phyloP scores from a whole-genome alignment of 2,329 filamentous ascomycete species.

The Apiospora pterosperma region DNA sequence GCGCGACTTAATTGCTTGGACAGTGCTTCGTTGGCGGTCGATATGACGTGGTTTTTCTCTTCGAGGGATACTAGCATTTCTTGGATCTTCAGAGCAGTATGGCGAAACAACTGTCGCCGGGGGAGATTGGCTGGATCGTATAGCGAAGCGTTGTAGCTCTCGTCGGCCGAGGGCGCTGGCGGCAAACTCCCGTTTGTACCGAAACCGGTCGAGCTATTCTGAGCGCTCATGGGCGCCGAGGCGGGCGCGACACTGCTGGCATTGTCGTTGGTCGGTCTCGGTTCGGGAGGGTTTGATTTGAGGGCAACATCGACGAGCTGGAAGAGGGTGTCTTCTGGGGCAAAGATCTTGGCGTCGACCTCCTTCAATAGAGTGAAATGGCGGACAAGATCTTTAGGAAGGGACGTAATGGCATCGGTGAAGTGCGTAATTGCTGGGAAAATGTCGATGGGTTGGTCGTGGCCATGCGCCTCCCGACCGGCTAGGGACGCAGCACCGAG shows the following conservation, averaged over 20 bases:
- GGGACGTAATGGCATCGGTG: conserved; percentile 84
- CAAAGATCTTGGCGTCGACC: conserved; percentile 94
- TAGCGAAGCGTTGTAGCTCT: conserved; percentile 39
- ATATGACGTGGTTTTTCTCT: conserved; percentile 96
- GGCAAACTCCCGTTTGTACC: conserved; percentile 32
- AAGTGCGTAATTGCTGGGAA: conserved; percentile 71
- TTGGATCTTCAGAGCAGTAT: conserved; percentile 73
- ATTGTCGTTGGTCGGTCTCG: conserved; percentile 41
- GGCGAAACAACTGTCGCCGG: conserved; percentile 72
- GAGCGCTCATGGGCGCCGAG: conserved; percentile 47
- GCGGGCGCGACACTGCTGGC: conserved; percentile 37
- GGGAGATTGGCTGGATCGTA: conserved; percentile 58
- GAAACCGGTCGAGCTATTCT: conserved; percentile 44
- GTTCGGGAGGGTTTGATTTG: conserved; percentile 45
- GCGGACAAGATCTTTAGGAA: conserved; percentile 91
- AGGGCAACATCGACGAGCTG: conserved; percentile 67
- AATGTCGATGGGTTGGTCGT: conserved; percentile 62
- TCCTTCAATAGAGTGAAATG: conserved; percentile 96
- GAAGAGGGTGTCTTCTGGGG: conserved; percentile 78
- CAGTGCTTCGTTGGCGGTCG: conserved; percentile 86
- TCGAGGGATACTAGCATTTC: conserved; percentile 89
- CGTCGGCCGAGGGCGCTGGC: conserved; percentile 38
- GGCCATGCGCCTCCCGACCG: conserved; percentile 42
- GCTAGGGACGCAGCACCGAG: conserved; percentile 37
- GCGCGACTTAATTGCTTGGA: conserved; percentile 80